Percentiles rank a stretch among this genome's conserved stretches.
Conservation (phyloP, 2,329 filamentous ascomycete genomes). For the Beauveria sp. region DNA sequence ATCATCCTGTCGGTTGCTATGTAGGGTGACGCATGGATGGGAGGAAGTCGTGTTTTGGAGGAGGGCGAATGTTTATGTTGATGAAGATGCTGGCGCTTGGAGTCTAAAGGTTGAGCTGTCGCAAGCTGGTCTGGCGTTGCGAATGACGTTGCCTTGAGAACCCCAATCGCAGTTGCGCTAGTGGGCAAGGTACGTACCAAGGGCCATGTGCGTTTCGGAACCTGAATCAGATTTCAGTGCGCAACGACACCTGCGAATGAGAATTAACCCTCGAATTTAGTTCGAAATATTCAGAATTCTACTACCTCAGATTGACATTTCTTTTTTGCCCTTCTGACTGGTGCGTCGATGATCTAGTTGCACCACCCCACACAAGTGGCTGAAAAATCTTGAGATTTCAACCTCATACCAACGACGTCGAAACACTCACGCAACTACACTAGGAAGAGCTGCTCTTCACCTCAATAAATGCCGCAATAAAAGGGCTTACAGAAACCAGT, state of each 20-base stretch:
- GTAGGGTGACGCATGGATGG: constrained; percentile 16
- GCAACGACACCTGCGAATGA: neutral
- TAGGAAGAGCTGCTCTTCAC: neutral
- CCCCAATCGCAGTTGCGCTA: constrained; percentile 2
- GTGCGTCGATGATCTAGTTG: neutral
- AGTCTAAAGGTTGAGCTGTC: constrained; percentile 12
- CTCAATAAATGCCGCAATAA: neutral
- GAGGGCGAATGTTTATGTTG: neutral
- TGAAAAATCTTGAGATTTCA: neutral
- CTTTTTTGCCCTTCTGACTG: neutral
- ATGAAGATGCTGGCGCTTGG: constrained; percentile 14
- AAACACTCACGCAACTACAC: neutral
- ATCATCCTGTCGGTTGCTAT: constrained; percentile 43
- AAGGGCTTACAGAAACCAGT: neutral
- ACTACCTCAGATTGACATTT: neutral
- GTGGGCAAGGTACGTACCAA: neutral
- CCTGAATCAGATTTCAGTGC: too few relatives aligned
- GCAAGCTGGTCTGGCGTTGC: constrained; percentile 15
- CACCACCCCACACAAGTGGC: neutral
- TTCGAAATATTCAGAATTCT: neutral
- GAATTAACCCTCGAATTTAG: neutral
- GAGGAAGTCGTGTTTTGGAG: neutral
- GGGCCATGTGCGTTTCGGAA: neutral
- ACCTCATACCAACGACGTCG: neutral
- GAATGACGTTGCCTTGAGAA: constrained; percentile 24